Evolutionary conservation across 257 asterid species (phyloP), one percentile per base, ranked within the genome.

Genomic region (Nicotiana tomentosiformis): DNA sequence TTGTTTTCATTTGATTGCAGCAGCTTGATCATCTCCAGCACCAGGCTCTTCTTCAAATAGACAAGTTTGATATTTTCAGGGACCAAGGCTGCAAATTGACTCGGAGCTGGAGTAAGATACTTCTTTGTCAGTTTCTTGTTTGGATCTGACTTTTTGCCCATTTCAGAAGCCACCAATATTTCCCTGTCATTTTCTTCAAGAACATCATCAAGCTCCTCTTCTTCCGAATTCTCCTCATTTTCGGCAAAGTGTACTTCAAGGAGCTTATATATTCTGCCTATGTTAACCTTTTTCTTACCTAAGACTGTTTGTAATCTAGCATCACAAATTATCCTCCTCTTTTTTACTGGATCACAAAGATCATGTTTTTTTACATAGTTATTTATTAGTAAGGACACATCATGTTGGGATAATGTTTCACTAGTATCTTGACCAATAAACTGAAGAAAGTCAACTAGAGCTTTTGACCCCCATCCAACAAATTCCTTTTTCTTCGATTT

Each of bases 381-480:
- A 57, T 83, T 61, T 68, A 95, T 83, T 57, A 93, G 83, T 17
- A 86, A 82, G 67, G 90, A 68, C 67, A 95, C 98, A 29, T 90
- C 94, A 51, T 58, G 81, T 87, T 88, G 94, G 11, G 93, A 86
- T 76, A 92, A 62, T 74, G 88, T 79, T 81, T 83, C 66, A 33
- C 60, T 70, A 10, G 92, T 89, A 74, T 84, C 90, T 88, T 88
- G 85, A 82, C 94, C 99, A 78, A 91, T 91, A 43, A 90, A 91
- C 57, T 82, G 69, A 57, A 95, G 95, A 83, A 95, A 95, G 64
- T 87, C 86, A 20, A 91, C 80, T 39, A 95, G 99, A 81, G 94
- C 55, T 68, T 74, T 89, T 37, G 99, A 92, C 56, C 89, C 98
- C 99, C 99, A 93, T 67, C 98, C 97, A 80, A 81, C n/a, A 72